These are phyloP conservation scores for Amesomyces nigricolor DNA, from an alignment of 2,329 filamentous ascomycete genomes.

Conservation along the genomic window DNA sequence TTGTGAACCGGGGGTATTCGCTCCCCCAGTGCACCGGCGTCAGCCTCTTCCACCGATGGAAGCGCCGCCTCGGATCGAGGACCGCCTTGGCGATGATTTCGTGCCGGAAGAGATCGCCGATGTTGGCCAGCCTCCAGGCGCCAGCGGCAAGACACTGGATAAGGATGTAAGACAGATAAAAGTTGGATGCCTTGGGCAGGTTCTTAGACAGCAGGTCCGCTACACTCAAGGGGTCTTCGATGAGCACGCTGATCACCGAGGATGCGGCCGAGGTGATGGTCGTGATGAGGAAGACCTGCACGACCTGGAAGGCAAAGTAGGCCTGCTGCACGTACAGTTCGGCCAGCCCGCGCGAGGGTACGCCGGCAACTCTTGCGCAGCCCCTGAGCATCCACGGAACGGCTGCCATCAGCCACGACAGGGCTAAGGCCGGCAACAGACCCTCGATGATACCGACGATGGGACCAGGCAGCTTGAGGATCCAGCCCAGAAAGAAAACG, in stretches of 20 bases:
- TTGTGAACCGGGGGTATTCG: constrained; percentile 67
- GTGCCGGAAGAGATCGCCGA: constrained; percentile 50
- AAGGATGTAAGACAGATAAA: constrained; percentile 80
- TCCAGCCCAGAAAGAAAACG: constrained; percentile 67
- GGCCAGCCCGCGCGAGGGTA: constrained; percentile 63
- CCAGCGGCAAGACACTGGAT: constrained; percentile 76
- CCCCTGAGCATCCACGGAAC: constrained; percentile 71
- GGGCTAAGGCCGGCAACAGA: constrained; percentile 70
- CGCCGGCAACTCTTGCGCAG: constrained; percentile 65
- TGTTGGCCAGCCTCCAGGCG: constrained; percentile 64
- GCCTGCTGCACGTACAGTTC: constrained; percentile 74
- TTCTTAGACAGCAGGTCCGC: constrained; percentile 55
- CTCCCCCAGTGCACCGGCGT: constrained; percentile 71
- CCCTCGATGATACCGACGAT: constrained; percentile 78
- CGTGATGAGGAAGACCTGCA: constrained; percentile 80
- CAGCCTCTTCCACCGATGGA: constrained; percentile 64
- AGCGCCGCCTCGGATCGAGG: constrained; percentile 77
- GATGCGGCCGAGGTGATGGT: constrained; percentile 71
- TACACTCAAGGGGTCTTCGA: constrained; percentile 52
- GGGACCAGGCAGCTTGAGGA: constrained; percentile 59
- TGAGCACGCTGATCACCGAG: constrained; percentile 51
- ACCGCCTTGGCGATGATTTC: constrained; percentile 62
- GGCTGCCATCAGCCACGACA: constrained; percentile 76
- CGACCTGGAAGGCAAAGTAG: constrained; percentile 75
- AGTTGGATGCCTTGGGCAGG: constrained; percentile 68